Percentiles rank a stretch among this genome's conserved stretches.
These are phyloP conservation scores for Penicillium expansum DNA, from an alignment of 2,329 filamentous ascomycete species.

Conservation along the genomic window DNA sequence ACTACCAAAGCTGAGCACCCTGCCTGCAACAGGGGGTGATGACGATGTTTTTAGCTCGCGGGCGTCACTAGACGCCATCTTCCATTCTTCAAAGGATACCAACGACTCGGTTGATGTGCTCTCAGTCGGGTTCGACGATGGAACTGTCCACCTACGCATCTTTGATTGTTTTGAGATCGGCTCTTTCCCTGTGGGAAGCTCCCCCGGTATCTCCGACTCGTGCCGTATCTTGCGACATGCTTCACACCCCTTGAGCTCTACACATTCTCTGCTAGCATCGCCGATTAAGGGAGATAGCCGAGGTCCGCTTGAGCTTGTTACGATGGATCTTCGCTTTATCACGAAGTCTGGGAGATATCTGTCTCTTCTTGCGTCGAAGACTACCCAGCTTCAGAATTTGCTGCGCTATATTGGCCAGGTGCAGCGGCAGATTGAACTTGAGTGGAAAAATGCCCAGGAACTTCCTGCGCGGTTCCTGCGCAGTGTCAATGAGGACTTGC, in stretches of 20 bases:
- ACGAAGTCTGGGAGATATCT: constrained; percentile 72
- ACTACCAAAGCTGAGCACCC: constrained; percentile 70
- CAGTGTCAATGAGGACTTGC: constrained; percentile 72
- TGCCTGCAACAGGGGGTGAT: constrained; percentile 65
- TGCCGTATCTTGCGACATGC: constrained; percentile 58
- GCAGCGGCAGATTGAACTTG: constrained; percentile 71
- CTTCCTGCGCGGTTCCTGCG: constrained; percentile 74
- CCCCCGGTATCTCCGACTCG: constrained; percentile 35
- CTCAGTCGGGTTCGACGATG: constrained; percentile 69
- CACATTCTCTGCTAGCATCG: constrained; percentile 66
- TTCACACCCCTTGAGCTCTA: constrained; percentile 71
- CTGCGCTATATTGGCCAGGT: constrained; percentile 81
- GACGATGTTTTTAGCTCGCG: constrained; percentile 66
- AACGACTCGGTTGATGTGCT: constrained; percentile 77
- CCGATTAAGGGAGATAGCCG: constrained; percentile 38
- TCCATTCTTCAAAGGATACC: constrained; percentile 62
- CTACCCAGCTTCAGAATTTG: constrained; percentile 82
- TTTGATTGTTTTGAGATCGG: constrained; percentile 84
- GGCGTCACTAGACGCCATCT: constrained; percentile 67
- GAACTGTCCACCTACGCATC: constrained; percentile 72
- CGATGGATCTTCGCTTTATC: constrained; percentile 80
- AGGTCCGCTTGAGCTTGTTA: constrained; percentile 59
- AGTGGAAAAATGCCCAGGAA: constrained; percentile 80
- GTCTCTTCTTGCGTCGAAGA: constrained; percentile 79
- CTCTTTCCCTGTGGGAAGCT: constrained; percentile 44